These are phyloP conservation scores for Plectranthus barbatus DNA, from an alignment of 257 asterid species.

Conservation along the genomic window DNA sequence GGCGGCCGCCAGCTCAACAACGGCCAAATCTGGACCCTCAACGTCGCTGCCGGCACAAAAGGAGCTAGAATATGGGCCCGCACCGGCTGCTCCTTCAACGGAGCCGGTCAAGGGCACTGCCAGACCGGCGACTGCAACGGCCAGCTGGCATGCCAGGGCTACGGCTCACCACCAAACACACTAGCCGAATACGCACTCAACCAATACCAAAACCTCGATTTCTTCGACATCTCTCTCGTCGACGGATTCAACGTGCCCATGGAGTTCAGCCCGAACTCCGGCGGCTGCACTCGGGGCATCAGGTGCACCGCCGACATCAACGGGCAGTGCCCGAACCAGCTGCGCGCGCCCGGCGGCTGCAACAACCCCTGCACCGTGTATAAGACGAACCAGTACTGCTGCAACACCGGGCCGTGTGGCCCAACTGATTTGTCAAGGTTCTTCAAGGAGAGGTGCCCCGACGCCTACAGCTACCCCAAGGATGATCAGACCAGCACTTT, in stretches of 20 bases:
- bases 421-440: constrained; percentile 31
- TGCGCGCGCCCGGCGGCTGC: no score
- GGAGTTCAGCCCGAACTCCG: constrained; percentile 17
- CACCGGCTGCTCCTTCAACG: constrained; percentile 32
- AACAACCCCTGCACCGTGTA: no score
- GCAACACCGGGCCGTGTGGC: constrained; percentile 24
- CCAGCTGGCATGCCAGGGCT: constrained; percentile 27
- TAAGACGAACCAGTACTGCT: constrained; percentile 30
- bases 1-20: constrained; percentile 36
- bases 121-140: constrained; percentile 57
- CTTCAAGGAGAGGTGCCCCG: constrained; percentile 40
- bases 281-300: constrained; percentile 24
- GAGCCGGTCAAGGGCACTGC: constrained; percentile 30
- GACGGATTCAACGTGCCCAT: no score
- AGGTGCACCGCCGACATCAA: constrained; percentile 33
- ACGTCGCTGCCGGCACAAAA: constrained; percentile 23
- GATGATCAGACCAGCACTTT: constrained; percentile 44
- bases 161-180: no score
- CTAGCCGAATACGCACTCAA: constrained; percentile 44
- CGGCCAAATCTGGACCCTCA: constrained; percentile 34
- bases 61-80: constrained; percentile 33
- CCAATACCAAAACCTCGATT: constrained; percentile 35
- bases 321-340: constrained; percentile 36
- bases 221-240: constrained; percentile 49
- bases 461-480: constrained; percentile 43